Evolutionary conservation across 495 filamentous ascomycete genomes (phyloP), one percentile per base, ranked within the genome.

Genomic region (Penicillium antarcticum): DNA sequence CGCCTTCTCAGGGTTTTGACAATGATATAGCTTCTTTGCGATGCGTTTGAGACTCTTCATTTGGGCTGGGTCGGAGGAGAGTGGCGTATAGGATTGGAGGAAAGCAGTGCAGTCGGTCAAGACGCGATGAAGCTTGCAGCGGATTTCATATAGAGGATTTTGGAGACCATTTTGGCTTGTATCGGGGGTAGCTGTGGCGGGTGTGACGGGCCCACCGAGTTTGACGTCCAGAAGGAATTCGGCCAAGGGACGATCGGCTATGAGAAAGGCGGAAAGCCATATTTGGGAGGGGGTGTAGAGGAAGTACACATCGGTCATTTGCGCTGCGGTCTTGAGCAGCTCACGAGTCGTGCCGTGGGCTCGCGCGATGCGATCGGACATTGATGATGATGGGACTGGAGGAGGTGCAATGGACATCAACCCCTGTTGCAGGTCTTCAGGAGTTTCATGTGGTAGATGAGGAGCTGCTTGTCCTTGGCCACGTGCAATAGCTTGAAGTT

Each of bases 241-340:
- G 1, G 84, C 80, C 12, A 97, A 72, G 5, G 82, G 85, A 33
- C 75, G 72, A 61, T 98, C 94, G 0, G 83, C 87, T 46, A 92
- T 72, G 12, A 83, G 73, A 23, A 97, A 72, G 0, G 91, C 83
- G 0, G 89, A 83, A 16, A 96, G 77, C 85, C 89, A 91, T 64
- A 97, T 94, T 67, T 98, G 94, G 12, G 87, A 86, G 0, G 94
- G 95, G 3, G 95, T 95, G 70, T 89, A 97, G 61, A 96, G 85
- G 74, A 97, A 96, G 71, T 97, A 97, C 17, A 80, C 91, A 61
- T 98, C 94, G 21, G 92, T 92, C 56, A 96, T 79, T 36, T 94
- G 72, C 1, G 91, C 88, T 42, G 87, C 85, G 37, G 81, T 84
- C 53, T 90, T 91, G 31, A 97, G 78, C 34, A 87, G 75, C 3